A percentile compares a stretch with the other conserved stretches of the same genome.
Evolutionary conservation across 352 stramenopile species (phyloP).

Genomic region (Pythium guiyangense): DNA sequence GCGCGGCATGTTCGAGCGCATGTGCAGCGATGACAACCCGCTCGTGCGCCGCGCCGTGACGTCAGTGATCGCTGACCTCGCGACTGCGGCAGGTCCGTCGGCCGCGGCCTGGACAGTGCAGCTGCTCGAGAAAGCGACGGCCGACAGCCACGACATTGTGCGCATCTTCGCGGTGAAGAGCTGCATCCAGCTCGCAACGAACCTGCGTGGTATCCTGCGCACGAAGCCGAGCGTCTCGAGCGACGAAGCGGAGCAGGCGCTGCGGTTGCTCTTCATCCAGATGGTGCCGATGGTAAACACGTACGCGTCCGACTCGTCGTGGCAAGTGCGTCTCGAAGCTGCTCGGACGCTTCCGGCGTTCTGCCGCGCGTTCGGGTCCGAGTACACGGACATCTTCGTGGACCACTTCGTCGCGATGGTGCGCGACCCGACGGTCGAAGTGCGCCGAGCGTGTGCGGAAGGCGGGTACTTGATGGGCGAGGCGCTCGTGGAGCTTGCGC

Average conservation of each 20-base stretch:
- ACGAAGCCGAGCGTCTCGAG: slow-evolving; percentile 16
- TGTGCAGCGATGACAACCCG: slow-evolving; percentile 85
- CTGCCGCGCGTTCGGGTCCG: slow-evolving; percentile 63
- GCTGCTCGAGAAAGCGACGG: slow-evolving; percentile 73
- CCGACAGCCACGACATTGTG: slow-evolving; percentile 85
- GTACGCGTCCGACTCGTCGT: slow-evolving; percentile 83
- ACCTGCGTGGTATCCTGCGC: slow-evolving; percentile 44
- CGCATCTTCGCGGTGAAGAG: slow-evolving; percentile 84
- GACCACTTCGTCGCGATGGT: slow-evolving; percentile 86
- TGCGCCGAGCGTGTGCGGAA: slow-evolving; percentile 71
- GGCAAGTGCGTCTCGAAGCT: slow-evolving; percentile 82
- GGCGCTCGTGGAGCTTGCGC: slow-evolving; percentile 48
- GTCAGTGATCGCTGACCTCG: slow-evolving; percentile 78
- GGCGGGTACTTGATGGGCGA: slow-evolving; percentile 56
- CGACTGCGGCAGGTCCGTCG: slow-evolving; percentile 38
- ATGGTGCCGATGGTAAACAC: slow-evolving; percentile 88
- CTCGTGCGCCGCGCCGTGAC: slow-evolving; percentile 79
- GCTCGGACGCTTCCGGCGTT: slow-evolving; percentile 72
- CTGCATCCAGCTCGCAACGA: slow-evolving; percentile 68
- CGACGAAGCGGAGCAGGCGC: slow-evolving; percentile 38
- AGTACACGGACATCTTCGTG: slow-evolving; percentile 84
- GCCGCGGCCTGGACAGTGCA: slow-evolving; percentile 71
- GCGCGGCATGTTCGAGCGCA: slow-evolving; percentile 83
- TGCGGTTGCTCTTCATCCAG: slow-evolving; percentile 71
- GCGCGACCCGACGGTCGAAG: slow-evolving; percentile 80